A percentile compares a stretch with the other conserved stretches of the same genome.
These are phyloP conservation scores for Chlorella sp. DNA, from an alignment of 139 green algal genomes.

Conservation along the genomic window DNA sequence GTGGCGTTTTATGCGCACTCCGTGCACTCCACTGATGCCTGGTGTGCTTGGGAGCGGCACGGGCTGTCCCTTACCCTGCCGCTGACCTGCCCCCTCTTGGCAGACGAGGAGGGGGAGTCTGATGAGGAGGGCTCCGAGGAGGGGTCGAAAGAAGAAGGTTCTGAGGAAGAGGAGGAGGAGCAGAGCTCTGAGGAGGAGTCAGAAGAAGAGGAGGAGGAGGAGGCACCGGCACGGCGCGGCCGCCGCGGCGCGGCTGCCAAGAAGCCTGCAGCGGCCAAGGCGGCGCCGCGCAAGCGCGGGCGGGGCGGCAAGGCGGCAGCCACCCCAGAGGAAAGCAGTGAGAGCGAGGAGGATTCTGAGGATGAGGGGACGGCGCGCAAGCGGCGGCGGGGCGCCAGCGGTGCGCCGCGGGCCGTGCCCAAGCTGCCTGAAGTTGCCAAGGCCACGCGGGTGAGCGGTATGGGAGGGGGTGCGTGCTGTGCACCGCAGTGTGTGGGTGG, in stretches of 20 bases:
- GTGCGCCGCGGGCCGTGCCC: background rate
- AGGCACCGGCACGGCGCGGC: background rate
- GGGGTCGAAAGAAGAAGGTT: slow-evolving; percentile 18
- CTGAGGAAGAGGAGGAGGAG: slow-evolving; percentile 13
- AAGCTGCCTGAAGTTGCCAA: slow-evolving; percentile 5
- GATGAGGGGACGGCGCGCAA: slow-evolving; percentile 4
- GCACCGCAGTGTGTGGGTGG: too few relatives aligned
- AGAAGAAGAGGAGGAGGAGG: slow-evolving; percentile 34
- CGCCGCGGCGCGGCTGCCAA: background rate
- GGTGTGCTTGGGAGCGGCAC: too few relatives aligned
- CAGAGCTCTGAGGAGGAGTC: too few relatives aligned
- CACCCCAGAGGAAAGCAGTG: background rate
- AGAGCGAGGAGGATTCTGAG: background rate
- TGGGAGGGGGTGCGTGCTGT: background rate
- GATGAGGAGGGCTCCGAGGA: too few relatives aligned
- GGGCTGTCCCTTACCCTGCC: too few relatives aligned
- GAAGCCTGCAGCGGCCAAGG: background rate
- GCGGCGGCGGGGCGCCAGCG: background rate
- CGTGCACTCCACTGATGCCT: too few relatives aligned
- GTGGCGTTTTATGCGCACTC: too few relatives aligned
- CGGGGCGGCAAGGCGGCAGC: background rate
- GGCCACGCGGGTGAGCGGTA: background rate
- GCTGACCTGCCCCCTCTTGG: too few relatives aligned
- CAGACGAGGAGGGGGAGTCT: too few relatives aligned
- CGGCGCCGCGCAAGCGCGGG: background rate